Evolutionary conservation across 2,329 filamentous ascomycete genomes (phyloP), one percentile per base, ranked within the genome.

Genomic region (Phaeomoniella chlamydospora): DNA sequence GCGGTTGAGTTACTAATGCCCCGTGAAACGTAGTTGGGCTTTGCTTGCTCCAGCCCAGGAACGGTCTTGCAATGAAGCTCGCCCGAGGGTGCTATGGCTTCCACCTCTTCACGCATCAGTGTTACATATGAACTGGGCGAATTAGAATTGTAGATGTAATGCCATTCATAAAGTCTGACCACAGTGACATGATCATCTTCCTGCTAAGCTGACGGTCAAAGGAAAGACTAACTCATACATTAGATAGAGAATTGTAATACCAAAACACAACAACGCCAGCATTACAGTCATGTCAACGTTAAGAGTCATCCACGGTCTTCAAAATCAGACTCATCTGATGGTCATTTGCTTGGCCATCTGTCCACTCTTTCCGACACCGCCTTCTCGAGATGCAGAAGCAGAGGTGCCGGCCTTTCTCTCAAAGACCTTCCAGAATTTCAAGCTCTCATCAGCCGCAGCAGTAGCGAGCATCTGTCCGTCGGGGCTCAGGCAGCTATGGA

Each of bases 401-500:
- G 72, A 65, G 40, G 72, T 67, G 37, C 85, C 86, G 13, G 87
- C 69, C 74, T 94, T 96, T 74, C 94, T 94, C 72, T 98, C 90
- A 54, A 98, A 98, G 49, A 98, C 72, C 77, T 98, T 98, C 90
- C 90, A 98, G 72, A 98, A 98, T 68, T 98, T 98, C 59, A 98
- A 71, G 54, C 80, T 88, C 70, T 98, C 90, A 52, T 98, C 90
- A 26, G 88, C 87, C 49, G 88, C 83, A 41, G 90, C 88, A 35
- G 90, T 98, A 35, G 90, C 90, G 38, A 98, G 74, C 77, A 94
- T 94, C 67, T 98, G 90, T 36, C 90, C 90, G 53, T 98, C 90
- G 3, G 90, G 90, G 65, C 86, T 94, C 48, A 98, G 75, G 57
- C 84, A 90, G 69, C 84, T 93, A 75, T 96, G 90, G 34, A 98